Evolutionary conservation across 352 stramenopile genomes (phyloP).

Genomic region (Phytophthora chlamydospora): DNA sequence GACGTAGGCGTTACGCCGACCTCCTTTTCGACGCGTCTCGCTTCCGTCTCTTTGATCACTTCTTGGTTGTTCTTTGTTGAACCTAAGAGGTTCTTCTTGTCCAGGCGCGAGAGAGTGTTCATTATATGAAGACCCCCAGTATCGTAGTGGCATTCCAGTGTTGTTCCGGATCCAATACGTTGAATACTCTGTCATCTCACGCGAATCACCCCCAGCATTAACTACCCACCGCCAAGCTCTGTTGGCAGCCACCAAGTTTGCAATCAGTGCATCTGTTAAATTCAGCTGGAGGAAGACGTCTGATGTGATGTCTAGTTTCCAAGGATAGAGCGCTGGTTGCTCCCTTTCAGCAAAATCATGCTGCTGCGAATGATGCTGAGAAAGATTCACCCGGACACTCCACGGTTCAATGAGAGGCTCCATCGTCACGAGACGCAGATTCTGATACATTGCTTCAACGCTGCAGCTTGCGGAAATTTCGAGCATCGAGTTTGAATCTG

Average conservation of each 20-base stretch:
- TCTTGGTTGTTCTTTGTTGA: constrained; percentile 32
- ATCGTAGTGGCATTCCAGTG: constrained; percentile 77
- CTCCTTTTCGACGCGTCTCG: constrained; percentile 22
- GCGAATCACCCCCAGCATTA: constrained; percentile 67
- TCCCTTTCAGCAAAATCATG: constrained; percentile 29
- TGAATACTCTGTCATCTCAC: constrained; percentile 83
- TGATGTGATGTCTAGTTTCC: constrained; percentile 69
- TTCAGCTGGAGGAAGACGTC: constrained; percentile 76
- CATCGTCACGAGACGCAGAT: constrained; percentile 77
- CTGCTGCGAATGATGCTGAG: constrained; percentile 27
- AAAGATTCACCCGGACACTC: constrained; percentile 54
- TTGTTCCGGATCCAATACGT: constrained; percentile 90
- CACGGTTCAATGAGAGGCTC: constrained; percentile 88
- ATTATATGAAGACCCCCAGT: constrained; percentile 69
- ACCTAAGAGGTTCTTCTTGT: constrained; percentile 69
- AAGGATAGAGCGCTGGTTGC: constrained; percentile 31
- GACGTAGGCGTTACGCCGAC: constrained; percentile 21
- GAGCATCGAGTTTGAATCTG: constrained; percentile 41
- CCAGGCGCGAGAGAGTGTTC: constrained; percentile 58
- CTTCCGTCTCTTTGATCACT: not conserved
- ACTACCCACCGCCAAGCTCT: constrained; percentile 82
- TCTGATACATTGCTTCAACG: constrained; percentile 85
- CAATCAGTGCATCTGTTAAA: constrained; percentile 82
- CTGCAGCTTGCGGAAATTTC: constrained; percentile 46
- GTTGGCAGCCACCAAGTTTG: constrained; percentile 77